Evolutionary conservation across 106 monocot genomes (phyloP).

Genomic region (Amphibolis antarctica): DNA sequence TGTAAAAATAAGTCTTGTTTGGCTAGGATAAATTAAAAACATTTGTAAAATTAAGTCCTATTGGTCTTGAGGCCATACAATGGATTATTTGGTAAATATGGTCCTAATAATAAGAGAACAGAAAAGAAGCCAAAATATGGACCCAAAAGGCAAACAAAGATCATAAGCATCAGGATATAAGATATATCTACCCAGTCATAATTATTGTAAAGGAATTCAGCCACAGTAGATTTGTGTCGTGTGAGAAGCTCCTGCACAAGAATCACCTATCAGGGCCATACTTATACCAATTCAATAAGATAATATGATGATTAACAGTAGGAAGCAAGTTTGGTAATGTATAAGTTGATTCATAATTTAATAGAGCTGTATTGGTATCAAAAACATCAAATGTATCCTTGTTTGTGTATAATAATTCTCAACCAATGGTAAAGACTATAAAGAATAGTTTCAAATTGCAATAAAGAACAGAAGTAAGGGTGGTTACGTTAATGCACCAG

Average conservation of each 20-base stretch:
- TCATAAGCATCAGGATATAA: background rate
- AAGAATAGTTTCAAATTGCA: no score
- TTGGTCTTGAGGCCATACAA: background rate
- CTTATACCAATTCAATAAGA: background rate
- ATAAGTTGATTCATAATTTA: no score
- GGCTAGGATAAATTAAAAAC: background rate
- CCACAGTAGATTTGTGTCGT: constrained; percentile 71
- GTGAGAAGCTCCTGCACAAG: constrained; percentile 48
- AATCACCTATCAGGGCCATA: background rate
- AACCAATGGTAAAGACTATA: no score
- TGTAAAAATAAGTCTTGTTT: no score
- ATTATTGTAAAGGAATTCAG: constrained; percentile 57
- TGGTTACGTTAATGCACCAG: no score
- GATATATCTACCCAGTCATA: constrained; percentile 48
- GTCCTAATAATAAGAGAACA: background rate
- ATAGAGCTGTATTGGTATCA: no score
- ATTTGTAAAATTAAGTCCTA: background rate
- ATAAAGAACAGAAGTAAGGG: no score
- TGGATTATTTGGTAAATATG: background rate
- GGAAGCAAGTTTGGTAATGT: no score
- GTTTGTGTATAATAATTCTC: no score
- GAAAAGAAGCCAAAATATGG: background rate
- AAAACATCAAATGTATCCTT: no score
- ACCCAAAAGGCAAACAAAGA: background rate
- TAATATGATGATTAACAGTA: no score